These are phyloP conservation scores for Auxenochlorella protothecoides DNA, from an alignment of 139 green algal genomes.

Conservation along the genomic window DNA sequence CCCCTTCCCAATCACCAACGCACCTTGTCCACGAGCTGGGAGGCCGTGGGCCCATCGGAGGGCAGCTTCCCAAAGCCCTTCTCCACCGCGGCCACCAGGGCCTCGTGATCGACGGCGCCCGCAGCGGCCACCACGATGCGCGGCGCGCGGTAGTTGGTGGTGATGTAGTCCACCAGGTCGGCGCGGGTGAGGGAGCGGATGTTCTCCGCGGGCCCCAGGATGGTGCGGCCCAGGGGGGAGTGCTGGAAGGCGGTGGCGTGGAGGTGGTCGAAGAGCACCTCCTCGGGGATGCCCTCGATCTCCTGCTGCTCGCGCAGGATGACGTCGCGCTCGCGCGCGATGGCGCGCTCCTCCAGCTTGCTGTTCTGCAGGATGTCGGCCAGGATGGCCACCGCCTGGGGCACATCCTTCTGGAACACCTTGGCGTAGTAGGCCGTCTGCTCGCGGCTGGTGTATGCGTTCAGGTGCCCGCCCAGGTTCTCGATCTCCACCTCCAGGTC, in stretches of 20 bases:
- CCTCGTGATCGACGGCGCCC: slow-evolving; percentile 89
- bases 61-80: slow-evolving; percentile 56
- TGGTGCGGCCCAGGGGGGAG: slow-evolving; percentile 87
- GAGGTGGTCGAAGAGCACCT: slow-evolving; percentile 97
- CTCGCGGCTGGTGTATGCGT: slow-evolving; percentile 96
- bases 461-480: slow-evolving; percentile 96
- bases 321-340: slow-evolving; percentile 86
- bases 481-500: slow-evolving; percentile 95
- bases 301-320: slow-evolving; percentile 96
- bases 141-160: slow-evolving; percentile 86
- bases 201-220: slow-evolving; percentile 91
- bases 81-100: slow-evolving; percentile 73
- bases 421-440: slow-evolving; percentile 92
- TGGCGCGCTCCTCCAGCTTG: slow-evolving; percentile 67
- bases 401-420: slow-evolving; percentile 68
- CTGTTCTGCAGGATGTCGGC: slow-evolving; percentile 94
- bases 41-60: slow-evolving; percentile 24
- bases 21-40: slow-evolving; percentile 40
- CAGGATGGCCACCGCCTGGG: slow-evolving; percentile 86
- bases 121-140: slow-evolving; percentile 80
- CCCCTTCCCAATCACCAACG: background rate
- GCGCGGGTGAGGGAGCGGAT: slow-evolving; percentile 74
- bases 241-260: slow-evolving; percentile 98
- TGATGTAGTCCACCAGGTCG: slow-evolving; percentile 91
- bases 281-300: slow-evolving; percentile 65